phyloP scores from a whole-genome alignment of 306 rosid genomes.

The Fragaria nilgerrensis region DNA sequence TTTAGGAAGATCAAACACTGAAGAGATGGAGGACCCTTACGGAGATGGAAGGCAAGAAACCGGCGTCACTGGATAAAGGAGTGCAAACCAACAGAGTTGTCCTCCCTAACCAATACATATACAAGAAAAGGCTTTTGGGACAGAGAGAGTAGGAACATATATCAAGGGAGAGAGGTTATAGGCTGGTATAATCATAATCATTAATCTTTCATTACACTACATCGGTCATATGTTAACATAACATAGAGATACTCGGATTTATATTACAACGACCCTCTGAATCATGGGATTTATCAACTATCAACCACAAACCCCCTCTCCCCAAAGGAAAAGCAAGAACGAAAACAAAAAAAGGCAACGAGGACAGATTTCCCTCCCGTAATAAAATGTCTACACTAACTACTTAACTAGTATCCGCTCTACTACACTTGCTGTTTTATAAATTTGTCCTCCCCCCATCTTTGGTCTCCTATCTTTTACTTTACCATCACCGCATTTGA shows the following conservation, averaged over 20 bases:
- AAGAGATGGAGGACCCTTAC: background rate
- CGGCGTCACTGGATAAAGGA: background rate
- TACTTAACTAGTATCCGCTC: slow-evolving; percentile 20
- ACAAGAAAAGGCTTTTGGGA: background rate
- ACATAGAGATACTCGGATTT: slow-evolving; percentile 13
- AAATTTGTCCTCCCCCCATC: slow-evolving; percentile 17
- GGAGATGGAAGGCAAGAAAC: background rate
- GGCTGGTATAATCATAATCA: slow-evolving; percentile 7
- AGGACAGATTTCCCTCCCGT: slow-evolving; percentile 30
- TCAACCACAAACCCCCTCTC: background rate
- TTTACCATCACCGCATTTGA: slow-evolving; percentile 10
- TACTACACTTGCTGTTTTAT: slow-evolving; percentile 32
- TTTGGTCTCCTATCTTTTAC: slow-evolving; percentile 1
- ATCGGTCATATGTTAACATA: slow-evolving; percentile 29
- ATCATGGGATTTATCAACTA: slow-evolving; percentile 16
- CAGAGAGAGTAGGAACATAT: background rate
- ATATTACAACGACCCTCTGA: slow-evolving; percentile 39
- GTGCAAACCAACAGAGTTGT: background rate
- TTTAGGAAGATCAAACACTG: background rate
- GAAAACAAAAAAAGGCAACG: background rate
- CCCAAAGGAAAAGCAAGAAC: background rate
- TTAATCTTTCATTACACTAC: slow-evolving; percentile 22
- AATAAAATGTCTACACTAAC: slow-evolving; percentile 24
- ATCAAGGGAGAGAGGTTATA: background rate
- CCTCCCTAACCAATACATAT: background rate